phyloP scores from a whole-genome alignment of 1,284 basidiomycete genomes.

The Apiotrichum akiyoshidainum region DNA sequence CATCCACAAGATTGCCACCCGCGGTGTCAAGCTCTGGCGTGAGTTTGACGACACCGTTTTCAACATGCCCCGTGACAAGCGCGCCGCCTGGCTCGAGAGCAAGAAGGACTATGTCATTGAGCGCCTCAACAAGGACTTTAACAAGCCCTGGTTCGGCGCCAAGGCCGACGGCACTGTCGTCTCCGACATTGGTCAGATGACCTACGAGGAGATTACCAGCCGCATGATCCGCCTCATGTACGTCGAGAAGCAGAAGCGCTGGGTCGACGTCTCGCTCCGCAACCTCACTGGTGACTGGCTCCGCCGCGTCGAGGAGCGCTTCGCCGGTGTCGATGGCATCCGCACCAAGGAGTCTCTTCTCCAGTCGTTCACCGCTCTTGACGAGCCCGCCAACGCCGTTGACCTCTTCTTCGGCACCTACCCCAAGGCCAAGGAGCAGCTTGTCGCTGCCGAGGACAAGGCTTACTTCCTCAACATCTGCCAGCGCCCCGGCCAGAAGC shows the following conservation, averaged over 20 bases:
- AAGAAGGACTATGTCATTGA: conserved; percentile 85
- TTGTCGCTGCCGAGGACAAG: conserved; percentile 91
- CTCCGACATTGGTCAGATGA: conserved; percentile 90
- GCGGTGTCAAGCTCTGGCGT: conserved; percentile 95
- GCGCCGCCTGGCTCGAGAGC: conserved; percentile 78
- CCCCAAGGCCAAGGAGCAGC: conserved; percentile 73
- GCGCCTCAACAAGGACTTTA: conserved; percentile 91
- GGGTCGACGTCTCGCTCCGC: conserved; percentile 90
- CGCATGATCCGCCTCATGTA: conserved; percentile 92
- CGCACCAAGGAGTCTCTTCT: conserved; percentile 75
- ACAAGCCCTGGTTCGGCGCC: conserved; percentile 94
- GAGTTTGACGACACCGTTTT: conserved; percentile 97
- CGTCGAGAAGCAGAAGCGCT: conserved; percentile 82
- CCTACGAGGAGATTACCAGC: conserved; percentile 91
- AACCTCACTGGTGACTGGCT: conserved; percentile 97
- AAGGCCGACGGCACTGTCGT: conserved; percentile 86
- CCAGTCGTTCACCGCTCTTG: conserved; percentile 82
- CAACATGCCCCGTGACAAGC: conserved; percentile 92
- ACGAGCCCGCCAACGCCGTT: conserved; percentile 76
- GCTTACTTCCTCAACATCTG: conserved; percentile 93
- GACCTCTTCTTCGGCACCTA: conserved; percentile 82
- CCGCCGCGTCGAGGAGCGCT: conserved; percentile 92
- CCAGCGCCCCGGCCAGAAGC: conserved; percentile 95
- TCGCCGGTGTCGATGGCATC: conserved; percentile 81
- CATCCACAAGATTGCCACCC: conserved; percentile 97